These are phyloP conservation scores for Blastomyces gilchristii DNA, from an alignment of 2,329 filamentous ascomycete species.

Conservation along the genomic window DNA sequence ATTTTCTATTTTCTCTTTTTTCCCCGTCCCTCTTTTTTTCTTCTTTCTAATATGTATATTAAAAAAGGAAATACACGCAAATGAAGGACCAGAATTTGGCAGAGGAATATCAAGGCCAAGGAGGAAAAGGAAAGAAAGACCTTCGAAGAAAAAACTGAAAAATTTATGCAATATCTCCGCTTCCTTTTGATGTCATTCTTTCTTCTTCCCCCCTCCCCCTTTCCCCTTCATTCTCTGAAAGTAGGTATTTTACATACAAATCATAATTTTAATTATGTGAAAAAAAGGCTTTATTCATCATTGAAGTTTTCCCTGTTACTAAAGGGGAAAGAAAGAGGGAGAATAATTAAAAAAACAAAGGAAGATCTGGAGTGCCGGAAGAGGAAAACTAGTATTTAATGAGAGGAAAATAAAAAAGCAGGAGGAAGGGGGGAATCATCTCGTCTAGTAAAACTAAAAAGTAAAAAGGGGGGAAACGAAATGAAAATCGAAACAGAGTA, in stretches of 20 bases:
- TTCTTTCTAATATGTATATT: too few species aligned
- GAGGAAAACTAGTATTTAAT: neutral
- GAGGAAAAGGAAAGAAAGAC: too few species aligned
- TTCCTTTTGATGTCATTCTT: neutral
- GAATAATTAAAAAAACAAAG: neutral
- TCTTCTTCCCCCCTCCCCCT: neutral
- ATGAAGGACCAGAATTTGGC: too few species aligned
- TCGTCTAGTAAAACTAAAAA: neutral
- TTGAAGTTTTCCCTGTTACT: neutral
- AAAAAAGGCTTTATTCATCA: neutral
- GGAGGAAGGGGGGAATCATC: slow-evolving; percentile 3
- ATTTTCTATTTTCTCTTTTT: neutral
- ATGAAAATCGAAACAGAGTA: neutral
- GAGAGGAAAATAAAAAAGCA: neutral
- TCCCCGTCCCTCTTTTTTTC: neutral
- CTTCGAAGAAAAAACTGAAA: neutral
- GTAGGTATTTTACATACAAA: neutral
- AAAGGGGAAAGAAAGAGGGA: too few species aligned
- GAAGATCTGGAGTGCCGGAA: neutral
- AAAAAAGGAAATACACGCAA: too few species aligned
- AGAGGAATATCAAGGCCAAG: neutral
- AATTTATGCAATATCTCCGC: neutral
- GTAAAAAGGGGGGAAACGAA: neutral
- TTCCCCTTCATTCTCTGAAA: neutral
- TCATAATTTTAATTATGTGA: neutral